Conservation (phyloP, 139 green algal species). For the Chlamydomonas schloesseri region DNA sequence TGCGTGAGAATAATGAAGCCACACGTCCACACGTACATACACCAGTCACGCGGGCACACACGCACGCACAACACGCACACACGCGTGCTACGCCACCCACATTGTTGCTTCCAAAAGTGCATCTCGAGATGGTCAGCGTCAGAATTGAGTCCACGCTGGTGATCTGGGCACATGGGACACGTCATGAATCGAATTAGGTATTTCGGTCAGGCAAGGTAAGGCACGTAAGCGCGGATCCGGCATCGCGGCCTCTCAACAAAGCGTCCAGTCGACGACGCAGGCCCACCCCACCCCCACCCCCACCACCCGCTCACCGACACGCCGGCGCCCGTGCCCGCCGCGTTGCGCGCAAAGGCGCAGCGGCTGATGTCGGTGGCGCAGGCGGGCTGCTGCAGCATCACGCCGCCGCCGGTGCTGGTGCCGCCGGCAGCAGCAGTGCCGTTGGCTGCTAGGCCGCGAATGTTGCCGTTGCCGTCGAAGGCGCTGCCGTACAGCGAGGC, state of each 20-base stretch:
- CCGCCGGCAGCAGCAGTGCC: no score
- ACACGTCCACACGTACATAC: no score
- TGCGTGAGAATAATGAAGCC: no score
- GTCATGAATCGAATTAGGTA: no score
- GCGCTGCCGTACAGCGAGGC: not conserved
- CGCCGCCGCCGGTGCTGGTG: not conserved
- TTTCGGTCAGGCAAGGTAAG: no score
- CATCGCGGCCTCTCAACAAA: no score
- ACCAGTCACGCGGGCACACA: no score
- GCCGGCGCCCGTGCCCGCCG: not conserved
- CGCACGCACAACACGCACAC: no score
- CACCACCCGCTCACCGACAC: not conserved
- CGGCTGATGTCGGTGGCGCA: not conserved
- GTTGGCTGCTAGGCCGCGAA: not conserved
- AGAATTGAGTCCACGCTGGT: not conserved
- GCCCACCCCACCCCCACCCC: no score
- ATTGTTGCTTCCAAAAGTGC: slow-evolving; percentile 17
- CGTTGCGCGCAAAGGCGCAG: slow-evolving; percentile 5
- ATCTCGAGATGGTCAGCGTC: not conserved
- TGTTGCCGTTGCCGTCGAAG: slow-evolving; percentile 20
- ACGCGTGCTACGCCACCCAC: not conserved
- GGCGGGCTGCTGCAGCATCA: not conserved
- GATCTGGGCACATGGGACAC: no score
- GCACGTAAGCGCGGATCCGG: no score
- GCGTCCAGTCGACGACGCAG: no score